Conservation (phyloP, 305 asterid species). For the Nicotiana rustica region DNA sequence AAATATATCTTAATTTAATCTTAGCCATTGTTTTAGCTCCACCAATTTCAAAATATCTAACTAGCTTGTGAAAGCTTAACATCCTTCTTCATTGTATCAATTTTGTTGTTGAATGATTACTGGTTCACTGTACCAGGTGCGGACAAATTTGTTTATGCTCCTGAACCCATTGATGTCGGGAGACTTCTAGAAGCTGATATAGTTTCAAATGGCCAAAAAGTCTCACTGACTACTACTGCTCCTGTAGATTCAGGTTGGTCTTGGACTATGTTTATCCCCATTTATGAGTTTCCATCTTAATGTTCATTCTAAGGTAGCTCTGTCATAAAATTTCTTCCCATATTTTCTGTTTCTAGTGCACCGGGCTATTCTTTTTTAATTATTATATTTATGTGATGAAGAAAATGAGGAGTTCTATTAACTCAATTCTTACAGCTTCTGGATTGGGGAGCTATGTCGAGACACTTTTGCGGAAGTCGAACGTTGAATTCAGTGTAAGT, state of each 20-base stretch:
- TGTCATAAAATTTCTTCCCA: not conserved
- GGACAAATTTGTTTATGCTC: slow-evolving; percentile 84
- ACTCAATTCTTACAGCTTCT: slow-evolving; percentile 55
- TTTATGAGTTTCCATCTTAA: slow-evolving; percentile 24
- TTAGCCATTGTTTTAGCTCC: not conserved
- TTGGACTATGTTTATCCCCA: not conserved
- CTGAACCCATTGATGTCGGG: slow-evolving; percentile 94
- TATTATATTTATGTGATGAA: not conserved
- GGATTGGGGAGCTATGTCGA: slow-evolving; percentile 78
- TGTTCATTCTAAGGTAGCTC: slow-evolving; percentile 29
- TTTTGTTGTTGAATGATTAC: not conserved
- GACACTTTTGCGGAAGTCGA: slow-evolving; percentile 71
- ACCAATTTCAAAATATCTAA: not conserved
- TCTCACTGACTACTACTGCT: slow-evolving; percentile 64
- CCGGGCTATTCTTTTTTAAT: too few species aligned
- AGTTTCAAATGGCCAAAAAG: slow-evolving; percentile 67
- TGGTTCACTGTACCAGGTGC: slow-evolving; percentile 61
- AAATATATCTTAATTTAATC: too few species aligned
- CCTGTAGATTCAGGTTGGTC: slow-evolving; percentile 76
- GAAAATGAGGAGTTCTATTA: slow-evolving; percentile 5
- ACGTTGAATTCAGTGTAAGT: slow-evolving; percentile 84
- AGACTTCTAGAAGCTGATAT: slow-evolving; percentile 90
- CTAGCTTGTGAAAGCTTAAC: not conserved
- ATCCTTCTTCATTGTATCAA: not conserved
- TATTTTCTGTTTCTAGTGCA: not conserved